Base-by-base conservation (phyloP, 2,329 filamentous ascomycete genomes). In the Paracamarosporium sp. region DNA sequence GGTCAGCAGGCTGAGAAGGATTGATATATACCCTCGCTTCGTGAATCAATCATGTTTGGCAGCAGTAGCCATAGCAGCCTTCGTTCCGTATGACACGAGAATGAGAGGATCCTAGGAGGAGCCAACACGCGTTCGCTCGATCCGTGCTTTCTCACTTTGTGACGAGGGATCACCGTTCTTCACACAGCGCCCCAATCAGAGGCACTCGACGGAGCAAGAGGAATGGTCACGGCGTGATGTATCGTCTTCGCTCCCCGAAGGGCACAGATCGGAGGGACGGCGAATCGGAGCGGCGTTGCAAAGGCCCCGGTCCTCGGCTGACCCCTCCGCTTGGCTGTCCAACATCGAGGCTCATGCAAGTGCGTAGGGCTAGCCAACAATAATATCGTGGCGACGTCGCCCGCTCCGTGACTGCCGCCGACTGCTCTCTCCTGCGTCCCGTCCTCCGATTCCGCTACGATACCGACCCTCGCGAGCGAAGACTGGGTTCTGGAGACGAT, bases 11-110 rank as follows among this genome's bases (percentile, higher is more conserved):
- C 20, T 13, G 33, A 28, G 20, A 55, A 55, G 52, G 52, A 46
- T 47, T 17, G 20, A 24, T 28, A 40, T 13, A 51, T 41, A 51
- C 48, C 35, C 48, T 43, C 36, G 36, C 48, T 41, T 41, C 9
- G 12, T n/a, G 8, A 31, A 30, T 15, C 11, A 17, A 17, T 12
- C n/a, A 28, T 28, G 9, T 50, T 50, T 36, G 22, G 13, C 12
- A 11, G 28, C 8, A 15, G 28, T 38, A 15, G 0, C 22, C n/a
- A n/a, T n/a, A n/a, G n/a, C 44, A 15, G n/a, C 17, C 15, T 47
- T 6, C n/a, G 17, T 24, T 6, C 28, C 27, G 22, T 12, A 50
- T n/a, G 31, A 50, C 46, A n/a, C n/a, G n/a, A n/a, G n/a, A n/a
- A n/a, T n/a, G n/a, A n/a, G n/a, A n/a, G n/a, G n/a, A n/a, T n/a